Evolutionary conservation across 176 grass and related monocot genomes (phyloP), one percentile per base, ranked within the genome.

Genomic region (Oryza punctata): DNA sequence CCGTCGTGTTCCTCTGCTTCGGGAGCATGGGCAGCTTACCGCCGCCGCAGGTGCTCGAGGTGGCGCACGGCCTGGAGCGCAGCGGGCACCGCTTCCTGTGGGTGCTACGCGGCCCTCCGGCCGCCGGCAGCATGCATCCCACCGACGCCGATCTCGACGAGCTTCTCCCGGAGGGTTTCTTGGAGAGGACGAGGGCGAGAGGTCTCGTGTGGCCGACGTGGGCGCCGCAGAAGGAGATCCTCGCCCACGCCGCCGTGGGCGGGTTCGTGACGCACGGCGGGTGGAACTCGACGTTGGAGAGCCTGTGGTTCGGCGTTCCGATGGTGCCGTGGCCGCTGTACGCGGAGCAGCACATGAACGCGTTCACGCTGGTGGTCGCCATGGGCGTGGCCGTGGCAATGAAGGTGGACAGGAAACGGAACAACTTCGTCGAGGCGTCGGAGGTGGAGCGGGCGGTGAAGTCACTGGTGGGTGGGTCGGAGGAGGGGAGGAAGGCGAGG

Each of bases 331-430:
- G 85, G 86, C 92, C 88, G 14, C 37, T 64, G 0, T 38, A 12
- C 26, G 92, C 92, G 2, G 87, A 94, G 63, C 92, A 94, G 78
- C 87, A 84, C 64, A 12, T 87, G 67, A 94, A 91, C 45, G 87
- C 84, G 26, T 81, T 91, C 24, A 49, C 63, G 69, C 13, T 90
- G 40, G 84, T 64, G 10, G 79, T 38, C 18, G 41, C n/a, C 49
- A 32, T 82, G 67, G 82, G 88, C 46, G 65, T 87, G 35, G 73
- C 46, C 24, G 13, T 89, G 70, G 49, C 77, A 7, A 29, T 87
- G 68, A 5, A 32, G 16, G 70, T 84, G 45, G 88, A 86, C 19
- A 27, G 72, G 76, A 63, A 69, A 7, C 37, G 26, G 57, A 75
- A 28, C n/a, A 81, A 67, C 64, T 89, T 18, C 13, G 77, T 88